Evolutionary conservation across 306 rosid species (phyloP).

Genomic region (Bauhinia variegata): DNA sequence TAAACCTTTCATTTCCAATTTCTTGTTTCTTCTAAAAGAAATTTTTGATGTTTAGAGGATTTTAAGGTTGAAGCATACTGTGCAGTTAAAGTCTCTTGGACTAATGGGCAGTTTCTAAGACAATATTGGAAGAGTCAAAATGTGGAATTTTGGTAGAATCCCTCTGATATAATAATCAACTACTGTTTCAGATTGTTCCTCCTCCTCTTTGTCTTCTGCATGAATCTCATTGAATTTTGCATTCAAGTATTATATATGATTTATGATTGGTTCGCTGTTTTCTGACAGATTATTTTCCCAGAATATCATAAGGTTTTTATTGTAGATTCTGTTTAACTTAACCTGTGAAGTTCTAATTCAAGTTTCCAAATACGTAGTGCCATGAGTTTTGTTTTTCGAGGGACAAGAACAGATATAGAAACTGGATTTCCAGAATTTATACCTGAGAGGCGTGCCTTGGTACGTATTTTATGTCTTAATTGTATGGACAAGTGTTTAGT

Average conservation of each 20-base stretch:
- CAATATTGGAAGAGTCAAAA: conserved; percentile 5
- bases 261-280: too few species aligned
- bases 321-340: conserved; percentile 18
- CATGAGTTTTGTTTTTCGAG: conserved; percentile 93
- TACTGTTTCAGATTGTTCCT: not conserved
- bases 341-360: conserved; percentile 30
- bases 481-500: not conserved
- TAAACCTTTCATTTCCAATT: too few species aligned
- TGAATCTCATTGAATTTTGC: conserved; percentile 20
- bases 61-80: too few species aligned
- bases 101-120: not conserved
- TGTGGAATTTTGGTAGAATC: not conserved
- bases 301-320: conserved; percentile 32
- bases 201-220: not conserved
- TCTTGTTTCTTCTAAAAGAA: too few species aligned
- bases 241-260: not conserved
- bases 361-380: conserved; percentile 36
- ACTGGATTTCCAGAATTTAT: conserved; percentile 77
- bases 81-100: not conserved
- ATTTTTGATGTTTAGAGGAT: too few species aligned
- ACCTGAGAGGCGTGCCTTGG: conserved; percentile 84
- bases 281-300: conserved; percentile 25
- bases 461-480: conserved; percentile 32
- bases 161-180: conserved; percentile 4
- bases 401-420: conserved; percentile 82